Evolutionary conservation across 495 filamentous ascomycete genomes (phyloP).

Genomic region (Penicillium macrosclerotiorum): DNA sequence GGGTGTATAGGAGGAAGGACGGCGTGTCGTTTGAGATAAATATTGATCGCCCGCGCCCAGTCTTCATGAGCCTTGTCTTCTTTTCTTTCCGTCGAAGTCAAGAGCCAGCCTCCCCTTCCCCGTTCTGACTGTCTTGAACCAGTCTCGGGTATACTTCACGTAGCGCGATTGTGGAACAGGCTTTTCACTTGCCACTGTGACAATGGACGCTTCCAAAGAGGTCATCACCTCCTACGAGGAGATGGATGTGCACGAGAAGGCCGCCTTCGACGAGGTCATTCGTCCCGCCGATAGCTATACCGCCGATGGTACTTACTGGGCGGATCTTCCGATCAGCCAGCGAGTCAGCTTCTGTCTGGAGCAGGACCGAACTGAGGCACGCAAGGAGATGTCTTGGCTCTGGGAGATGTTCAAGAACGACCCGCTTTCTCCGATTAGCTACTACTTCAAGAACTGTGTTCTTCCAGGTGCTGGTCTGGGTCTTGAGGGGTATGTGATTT

Average conservation of each 20-base stretch:
- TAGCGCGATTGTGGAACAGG: neutral
- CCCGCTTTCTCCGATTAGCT: slow-evolving; percentile 71
- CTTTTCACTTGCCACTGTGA: neutral
- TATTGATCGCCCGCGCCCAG: neutral
- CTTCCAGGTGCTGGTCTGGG: slow-evolving; percentile 82
- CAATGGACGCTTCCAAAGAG: slow-evolving; percentile 24
- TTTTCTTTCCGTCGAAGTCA: neutral
- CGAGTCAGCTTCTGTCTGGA: slow-evolving; percentile 65
- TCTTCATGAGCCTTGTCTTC: neutral
- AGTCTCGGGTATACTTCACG: too few relatives aligned
- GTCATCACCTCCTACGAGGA: slow-evolving; percentile 45
- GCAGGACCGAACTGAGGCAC: slow-evolving; percentile 62
- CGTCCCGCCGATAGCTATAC: slow-evolving; percentile 80
- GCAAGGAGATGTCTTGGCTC: slow-evolving; percentile 57
- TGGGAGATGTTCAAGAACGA: slow-evolving; percentile 75
- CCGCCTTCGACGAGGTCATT: slow-evolving; percentile 69
- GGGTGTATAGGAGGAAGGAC: too few relatives aligned
- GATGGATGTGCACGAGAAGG: slow-evolving; percentile 61
- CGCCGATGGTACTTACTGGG: slow-evolving; percentile 78
- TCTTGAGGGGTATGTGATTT: slow-evolving; percentile 60
- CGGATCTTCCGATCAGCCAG: slow-evolving; percentile 65
- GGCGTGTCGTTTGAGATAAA: too few relatives aligned
- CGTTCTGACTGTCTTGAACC: too few relatives aligned
- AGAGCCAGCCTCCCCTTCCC: neutral
- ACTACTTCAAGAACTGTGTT: slow-evolving; percentile 80